Evolutionary conservation across 345 rosid species (phyloP).

Genomic region (Hibiscus syriacus): DNA sequence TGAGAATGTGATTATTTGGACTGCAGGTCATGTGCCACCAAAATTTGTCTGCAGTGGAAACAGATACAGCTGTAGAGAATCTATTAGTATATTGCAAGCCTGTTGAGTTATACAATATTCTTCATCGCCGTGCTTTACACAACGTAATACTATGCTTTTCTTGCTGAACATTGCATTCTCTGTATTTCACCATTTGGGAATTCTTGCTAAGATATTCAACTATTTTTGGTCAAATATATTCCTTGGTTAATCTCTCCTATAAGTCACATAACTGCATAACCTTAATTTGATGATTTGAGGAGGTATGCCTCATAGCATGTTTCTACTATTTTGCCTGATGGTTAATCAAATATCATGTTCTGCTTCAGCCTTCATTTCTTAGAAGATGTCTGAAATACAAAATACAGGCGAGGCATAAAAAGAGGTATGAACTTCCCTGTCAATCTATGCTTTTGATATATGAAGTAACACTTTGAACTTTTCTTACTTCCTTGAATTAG

Average conservation of each 20-base stretch:
- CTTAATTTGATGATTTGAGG: background rate
- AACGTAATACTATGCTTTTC: conserved; percentile 36
- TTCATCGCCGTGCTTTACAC: conserved; percentile 48
- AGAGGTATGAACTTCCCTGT: conserved; percentile 36
- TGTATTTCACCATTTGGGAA: background rate
- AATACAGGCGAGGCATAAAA: conserved; percentile 42
- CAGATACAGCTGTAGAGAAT: conserved; percentile 54
- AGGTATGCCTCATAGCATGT: background rate
- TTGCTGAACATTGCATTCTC: conserved; percentile 3
- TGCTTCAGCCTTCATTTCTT: conserved; percentile 66
- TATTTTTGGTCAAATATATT: background rate
- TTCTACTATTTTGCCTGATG: background rate
- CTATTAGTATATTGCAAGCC: conserved; percentile 82
- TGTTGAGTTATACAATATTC: conserved; percentile 64
- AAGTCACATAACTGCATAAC: background rate
- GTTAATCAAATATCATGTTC: conserved; percentile 7
- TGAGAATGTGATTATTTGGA: conserved; percentile 17
- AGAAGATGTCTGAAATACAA: conserved; percentile 64
- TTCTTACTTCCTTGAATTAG: background rate
- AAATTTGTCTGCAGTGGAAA: conserved; percentile 58
- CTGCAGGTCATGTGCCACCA: conserved; percentile 61
- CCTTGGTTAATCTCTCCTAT: background rate
- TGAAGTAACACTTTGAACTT: background rate
- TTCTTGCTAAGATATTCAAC: background rate
- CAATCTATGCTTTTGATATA: background rate